Percentiles rank a stretch among this genome's conserved stretches.
Conservation (phyloP, 371 early-diverging fungal species). For the Scutellospora calospora region DNA sequence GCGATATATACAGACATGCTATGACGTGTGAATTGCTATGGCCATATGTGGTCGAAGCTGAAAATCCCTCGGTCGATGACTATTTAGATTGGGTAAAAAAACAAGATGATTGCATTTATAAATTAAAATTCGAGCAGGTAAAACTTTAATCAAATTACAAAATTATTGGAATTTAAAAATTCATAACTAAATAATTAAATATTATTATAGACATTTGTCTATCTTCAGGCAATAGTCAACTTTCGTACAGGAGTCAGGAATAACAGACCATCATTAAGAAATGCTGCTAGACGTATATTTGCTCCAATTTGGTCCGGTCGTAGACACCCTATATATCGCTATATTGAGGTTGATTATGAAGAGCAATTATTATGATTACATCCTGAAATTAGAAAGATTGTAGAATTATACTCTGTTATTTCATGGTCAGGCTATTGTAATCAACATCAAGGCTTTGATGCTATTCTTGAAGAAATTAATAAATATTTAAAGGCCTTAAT, state of each 20-base stretch:
- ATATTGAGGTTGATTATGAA: slow-evolving; percentile 20
- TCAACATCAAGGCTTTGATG: slow-evolving; percentile 34
- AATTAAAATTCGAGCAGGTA: slow-evolving; percentile 36
- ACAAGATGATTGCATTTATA: slow-evolving; percentile 19
- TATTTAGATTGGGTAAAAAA: slow-evolving; percentile 22
- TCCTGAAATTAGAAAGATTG: slow-evolving; percentile 22
- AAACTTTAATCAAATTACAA: neutral
- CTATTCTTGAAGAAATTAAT: slow-evolving; percentile 36
- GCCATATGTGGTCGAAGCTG: slow-evolving; percentile 8
- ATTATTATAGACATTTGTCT: slow-evolving; percentile 5
- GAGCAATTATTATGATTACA: slow-evolving; percentile 17
- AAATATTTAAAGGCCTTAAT: slow-evolving; percentile 9
- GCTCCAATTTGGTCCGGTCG: slow-evolving; percentile 35
- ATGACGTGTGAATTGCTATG: slow-evolving; percentile 19
- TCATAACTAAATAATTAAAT: too few relatives aligned
- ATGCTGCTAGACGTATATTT: slow-evolving; percentile 14
- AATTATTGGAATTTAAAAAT: too few relatives aligned
- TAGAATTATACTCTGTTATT: slow-evolving; percentile 23
- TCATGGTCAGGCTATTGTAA: slow-evolving; percentile 13
- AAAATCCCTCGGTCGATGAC: slow-evolving; percentile 4
- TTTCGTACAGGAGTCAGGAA: slow-evolving; percentile 14
- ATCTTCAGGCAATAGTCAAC: slow-evolving; percentile 31
- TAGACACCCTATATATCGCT: slow-evolving; percentile 7
- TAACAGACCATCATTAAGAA: slow-evolving; percentile 16
- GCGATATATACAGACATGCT: slow-evolving; percentile 37